Base-by-base conservation (phyloP, 257 asterid species). In the Gentiana macrophylla region DNA sequence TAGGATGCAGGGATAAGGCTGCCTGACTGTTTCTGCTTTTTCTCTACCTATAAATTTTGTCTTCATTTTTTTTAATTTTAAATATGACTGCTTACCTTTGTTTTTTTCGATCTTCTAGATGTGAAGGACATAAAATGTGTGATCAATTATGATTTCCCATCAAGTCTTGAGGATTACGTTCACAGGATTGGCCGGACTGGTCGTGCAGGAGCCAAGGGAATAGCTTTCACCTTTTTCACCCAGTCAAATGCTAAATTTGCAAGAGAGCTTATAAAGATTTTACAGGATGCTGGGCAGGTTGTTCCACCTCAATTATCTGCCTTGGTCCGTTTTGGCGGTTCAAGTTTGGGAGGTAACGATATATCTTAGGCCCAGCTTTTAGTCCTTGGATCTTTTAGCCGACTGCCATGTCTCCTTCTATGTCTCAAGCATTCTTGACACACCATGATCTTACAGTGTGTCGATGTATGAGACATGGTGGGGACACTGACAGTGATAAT, bases 141-240 rank as follows among this genome's bases (percentile, higher is more conserved):
- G 4, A 68, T 89, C 72, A 89, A 89, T 72, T 89, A 81, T 56
- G 97, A 89, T 74, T 89, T 89, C 49, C 97, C 97, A 51, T 74
- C 94, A 3, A 70, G 77, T 38, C 91, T 89, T 11, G 97, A 89
- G 79, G 97, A 89, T 81, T 89, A 89, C 63, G 94, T 89, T 52
- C 97, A 83, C 67, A 80, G 97, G 75, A 89, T 89, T 67, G 97
- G 97, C 36, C 78, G 97, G 68, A 89, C 97, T 53, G 97, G 97
- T 37, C 94, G 97, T 64, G 95, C 97, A 24, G 97, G 97, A 61
- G 94, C 95, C 12, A 82, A 57, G 13, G 95, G 97, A 60, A 86
- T 80, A 5, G 90, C 95, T 52, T 78, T 78, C 73, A 76, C 94
- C 6, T 86, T 86, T 75, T 83, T 89, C 79, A 89, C 95, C 9